These are phyloP conservation scores for Teratosphaeria pseudoeucalypti DNA, from an alignment of 2,329 filamentous ascomycete genomes.

Conservation along the genomic window DNA sequence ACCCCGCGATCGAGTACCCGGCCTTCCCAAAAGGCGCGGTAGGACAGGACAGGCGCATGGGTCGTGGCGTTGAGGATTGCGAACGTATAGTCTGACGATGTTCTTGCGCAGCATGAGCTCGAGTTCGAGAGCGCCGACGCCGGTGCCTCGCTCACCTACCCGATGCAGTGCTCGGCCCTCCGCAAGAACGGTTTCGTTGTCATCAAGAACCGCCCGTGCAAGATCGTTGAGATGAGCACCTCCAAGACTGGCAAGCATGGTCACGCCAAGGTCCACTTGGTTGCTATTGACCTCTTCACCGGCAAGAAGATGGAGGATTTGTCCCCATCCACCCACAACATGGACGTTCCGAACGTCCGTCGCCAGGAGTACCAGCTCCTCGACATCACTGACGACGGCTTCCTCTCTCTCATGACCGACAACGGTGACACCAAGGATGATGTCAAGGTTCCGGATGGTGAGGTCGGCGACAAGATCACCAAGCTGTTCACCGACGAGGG, in stretches of 20 bases:
- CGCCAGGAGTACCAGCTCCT: slow-evolving; percentile 90
- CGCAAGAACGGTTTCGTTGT: slow-evolving; percentile 98
- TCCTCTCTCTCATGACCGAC: slow-evolving; percentile 86
- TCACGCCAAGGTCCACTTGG: slow-evolving; percentile 99
- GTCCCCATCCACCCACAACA: slow-evolving; percentile 92
- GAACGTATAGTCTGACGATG: not conserved
- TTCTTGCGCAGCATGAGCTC: slow-evolving; percentile 42
- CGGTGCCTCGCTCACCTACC: slow-evolving; percentile 86
- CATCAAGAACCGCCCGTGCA: slow-evolving; percentile 98
- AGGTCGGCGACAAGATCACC: slow-evolving; percentile 76
- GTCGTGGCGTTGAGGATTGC: not conserved
- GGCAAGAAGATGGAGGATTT: slow-evolving; percentile 99
- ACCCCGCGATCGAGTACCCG: not conserved
- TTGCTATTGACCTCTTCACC: slow-evolving; percentile 98
- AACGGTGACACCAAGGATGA: slow-evolving; percentile 86
- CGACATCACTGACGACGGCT: slow-evolving; percentile 86
- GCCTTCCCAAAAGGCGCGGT: not conserved
- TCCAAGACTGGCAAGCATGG: slow-evolving; percentile 99
- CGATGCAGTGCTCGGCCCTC: slow-evolving; percentile 99
- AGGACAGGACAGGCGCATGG: not conserved
- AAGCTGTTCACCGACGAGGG: slow-evolving; percentile 71
- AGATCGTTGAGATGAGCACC: slow-evolving; percentile 99
- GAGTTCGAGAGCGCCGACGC: slow-evolving; percentile 92
- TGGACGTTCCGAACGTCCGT: slow-evolving; percentile 91
- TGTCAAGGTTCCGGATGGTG: slow-evolving; percentile 83